Evolutionary conservation across 192 early-diverging fungal genomes (phyloP), one percentile per base, ranked within the genome.

Genomic region (Entophlyctis luteolus): DNA sequence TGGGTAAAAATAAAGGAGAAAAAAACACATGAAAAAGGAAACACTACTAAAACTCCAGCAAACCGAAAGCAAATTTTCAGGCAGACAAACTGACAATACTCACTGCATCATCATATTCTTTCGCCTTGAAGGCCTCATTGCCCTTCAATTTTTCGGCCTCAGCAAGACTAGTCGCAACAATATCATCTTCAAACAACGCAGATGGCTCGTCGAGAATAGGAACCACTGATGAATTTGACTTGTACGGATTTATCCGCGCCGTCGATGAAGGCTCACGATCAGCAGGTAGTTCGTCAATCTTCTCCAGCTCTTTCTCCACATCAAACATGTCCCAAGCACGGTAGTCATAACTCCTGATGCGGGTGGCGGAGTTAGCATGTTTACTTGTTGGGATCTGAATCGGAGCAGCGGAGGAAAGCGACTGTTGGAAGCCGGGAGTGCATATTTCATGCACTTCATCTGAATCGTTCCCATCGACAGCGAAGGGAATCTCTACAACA

Each of bases 281-380:
- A 22, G 49, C 23, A 25, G 3, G n/a, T 22, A 34, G 10, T 8
- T 38, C 10, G 35, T 48, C 16, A 12, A 74, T 36, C 23, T 71
- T 66, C 29, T 56, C 59, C 2, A 65, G 33, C 34, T 75, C 73
- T 22, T 39, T 32, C 0, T 75, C 68, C 8, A 65, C 68, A 28
- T 65, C 53, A 53, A 75, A 75, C 62, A 57, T 68, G 42, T 75
- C 73, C 73, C 73, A 75, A 12, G 65, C 12, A 14, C 29, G 35
- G 58, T 74, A 74, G 31, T 74, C 72, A 27, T 54, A 58, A n/a
- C 65, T 68, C 59, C 69, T 69, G 29, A 74, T 74, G 10, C 70
- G 33, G n/a, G n/a, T n/a, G n/a, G n/a, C n/a, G n/a, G n/a, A n/a
- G n/a, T n/a, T n/a, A 23, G n/a, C 23, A 12, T 34, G 46, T 42